Evolutionary conservation across 2,329 filamentous ascomycete species (phyloP), one percentile per base, ranked within the genome.

Genomic region (Microthyrium microscopicum): DNA sequence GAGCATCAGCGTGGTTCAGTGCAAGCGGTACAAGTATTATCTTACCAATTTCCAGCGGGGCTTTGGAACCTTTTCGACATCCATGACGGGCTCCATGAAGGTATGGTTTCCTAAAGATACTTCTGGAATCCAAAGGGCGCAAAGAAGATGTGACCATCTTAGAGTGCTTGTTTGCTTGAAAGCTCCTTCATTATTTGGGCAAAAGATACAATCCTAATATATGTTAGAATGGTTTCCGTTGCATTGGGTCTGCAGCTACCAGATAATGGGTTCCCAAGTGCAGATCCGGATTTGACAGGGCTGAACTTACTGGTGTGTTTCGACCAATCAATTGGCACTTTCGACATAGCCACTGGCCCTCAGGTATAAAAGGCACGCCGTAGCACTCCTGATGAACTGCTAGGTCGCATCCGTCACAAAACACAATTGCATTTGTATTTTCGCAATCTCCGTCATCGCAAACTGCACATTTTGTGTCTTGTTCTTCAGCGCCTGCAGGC

Each of bases 371-470:
- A 1, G 89, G 89, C 29, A 98, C 89, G 36, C 89, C 89, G 51
- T 98, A 98, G 56, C 89, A 98, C 60, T 98, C 89, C 54, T 98
- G 89, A 55, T 98, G 89, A 7, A 98, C 89, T 3, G 89, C 89
- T 33, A 98, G 63, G 55, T 98, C 91, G 56, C 89, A 98, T 3
- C 89, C 89, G 51, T 98, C 89, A 52, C 89, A 98, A 51, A 98
- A 98, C 16, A 98, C 89, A 48, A 98, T 98, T 1, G 89, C 89
- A 50, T 98, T 98, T 16, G 89, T 91, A 54, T 98, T 98, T 57
- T 98, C 89, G 50, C 89, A 98, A 50, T 98, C 89, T n/a, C 89
- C 89, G 49, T 98, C 89, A 50, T 98, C 89, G 52, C 89, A 98
- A 37, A 98, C 91, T 16, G 83, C 85, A 51, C 89, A 98, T 55